A percentile compares a stretch with the other conserved stretches of the same genome.
Conservation (phyloP, 2,329 filamentous ascomycete genomes). For the Lecanosticta acicola region DNA sequence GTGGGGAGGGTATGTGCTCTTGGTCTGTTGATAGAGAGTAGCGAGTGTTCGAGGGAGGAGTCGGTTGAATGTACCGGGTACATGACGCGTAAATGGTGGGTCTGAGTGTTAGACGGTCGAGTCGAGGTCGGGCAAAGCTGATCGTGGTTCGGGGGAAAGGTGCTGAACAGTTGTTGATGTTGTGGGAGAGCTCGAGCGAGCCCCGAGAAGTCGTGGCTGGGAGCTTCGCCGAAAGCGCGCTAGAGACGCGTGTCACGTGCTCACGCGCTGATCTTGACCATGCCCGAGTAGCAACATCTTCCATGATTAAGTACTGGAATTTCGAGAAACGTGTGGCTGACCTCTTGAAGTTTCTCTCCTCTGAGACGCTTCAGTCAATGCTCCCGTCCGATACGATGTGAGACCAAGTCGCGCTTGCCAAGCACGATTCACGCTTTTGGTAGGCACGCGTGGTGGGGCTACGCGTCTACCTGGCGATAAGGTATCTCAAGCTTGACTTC, state of each 20-base stretch:
- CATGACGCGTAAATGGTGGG: constrained; percentile 11
- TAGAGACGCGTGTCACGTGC: constrained; percentile 5
- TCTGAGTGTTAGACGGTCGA: constrained; percentile 7
- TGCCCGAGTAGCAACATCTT: too few species aligned
- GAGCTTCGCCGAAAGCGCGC: constrained; percentile 7
- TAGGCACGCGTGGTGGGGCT: not conserved
- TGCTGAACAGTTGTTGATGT: not conserved
- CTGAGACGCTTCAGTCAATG: too few species aligned
- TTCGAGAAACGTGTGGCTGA: too few species aligned
- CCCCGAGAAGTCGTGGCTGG: constrained; percentile 11
- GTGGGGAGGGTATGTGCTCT: constrained; percentile 67
- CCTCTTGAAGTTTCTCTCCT: too few species aligned
- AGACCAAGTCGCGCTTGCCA: too few species aligned
- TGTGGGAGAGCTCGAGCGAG: constrained; percentile 3
- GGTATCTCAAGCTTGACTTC: not conserved
- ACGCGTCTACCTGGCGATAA: not conserved
- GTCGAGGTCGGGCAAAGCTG: not conserved
- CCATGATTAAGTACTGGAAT: too few species aligned
- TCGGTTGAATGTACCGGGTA: constrained; percentile 15
- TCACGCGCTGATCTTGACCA: too few species aligned
- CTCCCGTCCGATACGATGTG: too few species aligned
- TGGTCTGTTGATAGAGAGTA: constrained; percentile 39
- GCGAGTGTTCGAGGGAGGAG: constrained; percentile 12
- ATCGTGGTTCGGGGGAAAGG: not conserved
- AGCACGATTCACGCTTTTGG: too few species aligned